Evolutionary conservation across 2,329 filamentous ascomycete species (phyloP).

Genomic region (Exophiala mesophila): DNA sequence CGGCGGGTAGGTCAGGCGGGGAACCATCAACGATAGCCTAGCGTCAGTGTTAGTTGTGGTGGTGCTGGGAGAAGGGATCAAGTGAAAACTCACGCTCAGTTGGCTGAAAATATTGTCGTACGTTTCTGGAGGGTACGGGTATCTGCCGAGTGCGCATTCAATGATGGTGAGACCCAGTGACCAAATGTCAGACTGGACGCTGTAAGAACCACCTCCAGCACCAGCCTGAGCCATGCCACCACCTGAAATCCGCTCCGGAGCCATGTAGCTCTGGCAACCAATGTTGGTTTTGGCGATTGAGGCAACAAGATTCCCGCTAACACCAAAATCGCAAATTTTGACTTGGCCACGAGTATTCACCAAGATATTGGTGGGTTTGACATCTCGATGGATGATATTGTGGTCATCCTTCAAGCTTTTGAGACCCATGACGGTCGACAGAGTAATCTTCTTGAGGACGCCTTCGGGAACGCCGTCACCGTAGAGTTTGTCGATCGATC

Average conservation of each 20-base stretch:
- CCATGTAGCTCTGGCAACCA: constrained; percentile 99
- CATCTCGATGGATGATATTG: constrained; percentile 97
- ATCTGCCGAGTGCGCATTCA: constrained; percentile 88
- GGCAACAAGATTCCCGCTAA: constrained; percentile 91
- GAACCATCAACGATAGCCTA: constrained; percentile 97
- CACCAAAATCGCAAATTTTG: constrained; percentile 98
- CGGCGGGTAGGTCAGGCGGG: constrained; percentile 77
- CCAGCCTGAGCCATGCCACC: constrained; percentile 71
- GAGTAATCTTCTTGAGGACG: constrained; percentile 82
- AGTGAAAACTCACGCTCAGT: constrained; percentile 67
- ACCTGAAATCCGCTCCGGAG: constrained; percentile 87
- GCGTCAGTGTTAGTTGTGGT: background rate
- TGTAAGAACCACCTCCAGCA: constrained; percentile 78
- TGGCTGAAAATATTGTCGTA: constrained; percentile 99
- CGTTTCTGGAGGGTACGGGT: constrained; percentile 94
- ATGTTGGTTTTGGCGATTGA: constrained; percentile 99
- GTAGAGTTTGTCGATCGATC: constrained; percentile 95
- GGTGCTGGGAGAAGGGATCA: background rate
- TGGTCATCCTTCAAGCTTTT: constrained; percentile 95
- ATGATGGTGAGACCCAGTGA: constrained; percentile 90
- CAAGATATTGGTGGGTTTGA: constrained; percentile 98
- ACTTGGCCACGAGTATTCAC: constrained; percentile 84
- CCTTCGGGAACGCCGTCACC: constrained; percentile 82
- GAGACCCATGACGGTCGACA: constrained; percentile 83
- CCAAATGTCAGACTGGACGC: constrained; percentile 97